Conservation (phyloP, 1,284 basidiomycete genomes). For the Leccinum cinnamomeum region DNA sequence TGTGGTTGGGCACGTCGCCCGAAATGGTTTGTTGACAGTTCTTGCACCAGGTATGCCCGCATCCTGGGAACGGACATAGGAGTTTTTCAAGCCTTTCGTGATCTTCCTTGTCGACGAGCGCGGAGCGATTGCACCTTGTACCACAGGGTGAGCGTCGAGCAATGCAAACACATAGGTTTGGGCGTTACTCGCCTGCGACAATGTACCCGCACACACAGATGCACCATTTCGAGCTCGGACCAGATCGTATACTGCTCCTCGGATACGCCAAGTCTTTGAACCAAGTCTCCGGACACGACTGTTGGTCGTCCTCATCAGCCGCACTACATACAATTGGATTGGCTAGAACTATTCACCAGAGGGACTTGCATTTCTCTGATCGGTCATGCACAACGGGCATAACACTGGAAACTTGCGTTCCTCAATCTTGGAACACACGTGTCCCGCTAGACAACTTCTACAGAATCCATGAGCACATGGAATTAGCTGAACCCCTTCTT, state of each 20-base stretch:
- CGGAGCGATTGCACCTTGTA: constrained; percentile 45
- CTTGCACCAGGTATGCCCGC: constrained; percentile 56
- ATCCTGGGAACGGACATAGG: constrained; percentile 45
- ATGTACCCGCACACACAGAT: constrained; percentile 50
- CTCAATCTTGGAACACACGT: constrained; percentile 48
- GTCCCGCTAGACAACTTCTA: constrained; percentile 48
- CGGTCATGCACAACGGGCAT: constrained; percentile 54
- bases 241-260: constrained; percentile 47
- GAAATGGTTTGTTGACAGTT: constrained; percentile 47
- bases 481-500: constrained; percentile 30
- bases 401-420: constrained; percentile 57
- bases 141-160: constrained; percentile 4
- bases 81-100: constrained; percentile 37
- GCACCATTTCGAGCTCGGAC: constrained; percentile 52
- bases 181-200: constrained; percentile 29
- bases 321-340: background rate
- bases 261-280: constrained; percentile 48
- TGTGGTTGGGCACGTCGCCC: constrained; percentile 42
- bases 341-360: constrained; percentile 37
- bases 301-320: constrained; percentile 4
- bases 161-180: background rate
- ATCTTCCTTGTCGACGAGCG: constrained; percentile 51
- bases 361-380: constrained; percentile 34
- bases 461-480: constrained; percentile 29
- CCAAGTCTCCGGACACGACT: constrained; percentile 44